phyloP scores from a whole-genome alignment of 2,329 filamentous ascomycete genomes.

The Talaromyces sp. region DNA sequence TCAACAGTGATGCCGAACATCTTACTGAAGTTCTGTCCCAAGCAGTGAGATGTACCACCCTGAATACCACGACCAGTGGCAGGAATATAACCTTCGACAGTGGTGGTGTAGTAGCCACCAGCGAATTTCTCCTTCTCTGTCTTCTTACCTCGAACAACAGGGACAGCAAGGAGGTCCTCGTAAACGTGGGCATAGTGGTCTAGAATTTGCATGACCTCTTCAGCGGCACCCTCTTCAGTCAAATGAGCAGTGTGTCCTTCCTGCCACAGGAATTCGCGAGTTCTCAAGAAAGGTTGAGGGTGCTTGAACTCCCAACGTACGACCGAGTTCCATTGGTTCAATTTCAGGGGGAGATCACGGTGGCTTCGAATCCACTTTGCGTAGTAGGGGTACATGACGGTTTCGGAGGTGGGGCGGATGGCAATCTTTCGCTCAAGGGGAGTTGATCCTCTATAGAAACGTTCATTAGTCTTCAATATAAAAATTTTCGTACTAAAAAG shows the following conservation, averaged over 20 bases:
- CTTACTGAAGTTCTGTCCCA: conserved; percentile 97
- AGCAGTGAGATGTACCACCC: conserved; percentile 87
- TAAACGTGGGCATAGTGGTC: conserved; percentile 91
- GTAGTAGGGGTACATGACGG: conserved; percentile 94
- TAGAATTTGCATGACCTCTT: conserved; percentile 89
- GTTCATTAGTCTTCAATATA: conserved; percentile 24
- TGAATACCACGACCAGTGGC: conserved; percentile 95
- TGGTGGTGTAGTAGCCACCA: conserved; percentile 93
- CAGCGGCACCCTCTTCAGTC: conserved; percentile 73
- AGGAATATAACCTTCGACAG: conserved; percentile 94
- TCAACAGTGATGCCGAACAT: conserved; percentile 99
- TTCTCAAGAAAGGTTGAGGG: conserved; percentile 77
- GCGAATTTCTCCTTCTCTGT: conserved; percentile 99
- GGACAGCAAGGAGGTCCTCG: conserved; percentile 88
- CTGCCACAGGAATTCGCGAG: conserved; percentile 96
- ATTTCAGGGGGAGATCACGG: conserved; percentile 84
- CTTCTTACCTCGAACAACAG: conserved; percentile 89
- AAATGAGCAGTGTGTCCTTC: conserved; percentile 93
- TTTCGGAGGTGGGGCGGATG: conserved; percentile 67
- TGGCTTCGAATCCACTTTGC: conserved; percentile 96
- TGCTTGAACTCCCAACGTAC: conserved; percentile 98
- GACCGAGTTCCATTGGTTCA: conserved; percentile 98
- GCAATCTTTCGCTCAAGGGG: conserved; percentile 79
- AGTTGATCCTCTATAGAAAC: conserved; percentile 68
- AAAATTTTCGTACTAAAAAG: not conserved